Base-by-base conservation (phyloP, 352 stramenopile species). In the Phytophthora kernoviae region DNA sequence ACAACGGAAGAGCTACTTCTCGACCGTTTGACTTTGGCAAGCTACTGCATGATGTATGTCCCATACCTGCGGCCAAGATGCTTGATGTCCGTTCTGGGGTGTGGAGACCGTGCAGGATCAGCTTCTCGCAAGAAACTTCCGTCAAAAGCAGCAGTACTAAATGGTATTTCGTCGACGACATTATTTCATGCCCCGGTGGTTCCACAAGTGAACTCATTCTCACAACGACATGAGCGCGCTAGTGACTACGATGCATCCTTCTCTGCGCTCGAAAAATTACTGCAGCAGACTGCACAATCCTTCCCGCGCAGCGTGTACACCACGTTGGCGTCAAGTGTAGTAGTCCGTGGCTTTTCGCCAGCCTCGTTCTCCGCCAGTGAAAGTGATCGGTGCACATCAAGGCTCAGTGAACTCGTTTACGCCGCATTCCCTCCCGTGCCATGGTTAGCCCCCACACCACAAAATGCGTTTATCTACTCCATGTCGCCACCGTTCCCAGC, bases 11-110 rank as follows among this genome's bases (percentile, higher is more conserved):
- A 24, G 7, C 15, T 4, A 61, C 61, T 8, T 30, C 51, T 15
- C 43, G 49, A 9, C 62, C 77, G 0, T 90, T 92, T 24, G 73
- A 88, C 44, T 73, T 87, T 27, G 79, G 73, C 15, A 76, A 72
- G 34, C 56, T 94, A 15, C 53, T 90, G 7, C 73, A 86, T 40
- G 70, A 88, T 32, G 69, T 84, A 15, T 91, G 79, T 20, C 84
- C 84, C n/a, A 60, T 91, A 32, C 63, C 75, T 11, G 46, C 58
- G 1, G 52, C 65, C 26, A 91, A 90, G 47, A 90, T 94, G 24
- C 33, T 94, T 11, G 81, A 93, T n/a, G 70, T 84, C 8, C 77
- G 77, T 4, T 87, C 77, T 0, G 77, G 68, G 1, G 47, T 88
- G 1, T 55, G 66, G 32, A 46, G 62, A 70, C 14, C 43, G 41